Base-by-base conservation (phyloP, 352 stramenopile genomes). In the Pythium sp. region DNA sequence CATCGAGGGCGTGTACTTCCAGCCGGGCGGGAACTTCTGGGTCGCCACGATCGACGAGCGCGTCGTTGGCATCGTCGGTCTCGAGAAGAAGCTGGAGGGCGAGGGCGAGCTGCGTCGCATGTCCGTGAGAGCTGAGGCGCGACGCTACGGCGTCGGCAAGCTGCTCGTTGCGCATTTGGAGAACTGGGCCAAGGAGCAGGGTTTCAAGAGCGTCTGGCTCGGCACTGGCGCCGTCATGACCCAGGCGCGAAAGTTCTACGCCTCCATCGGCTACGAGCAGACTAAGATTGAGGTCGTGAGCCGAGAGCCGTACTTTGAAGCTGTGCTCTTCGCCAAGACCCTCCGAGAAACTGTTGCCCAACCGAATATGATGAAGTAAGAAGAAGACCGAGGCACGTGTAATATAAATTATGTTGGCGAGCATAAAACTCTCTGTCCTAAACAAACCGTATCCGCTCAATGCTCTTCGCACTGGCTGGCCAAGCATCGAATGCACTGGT, bases 1-100 rank as follows among this genome's bases (percentile, higher is more conserved):
- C 36, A 62, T 81, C 30, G 34, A 81, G 43, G 57, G 58, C 65
- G 77, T 69, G 36, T 84, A 84, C 71, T 70, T 79, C 20, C 24
- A 28, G 3, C 58, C 65, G 1, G 77, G 77, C 0, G 77, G 77
- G 34, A 77, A 79, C 58, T 84, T 84, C 65, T 84, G 77, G 77
- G 77, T 84, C 18, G 62, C 62, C 12, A 68, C 53, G 22, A 57
- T 55, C 22, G 47, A 66, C 15, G 62, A 60, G 15, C 26, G 57
- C 14, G 30, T 76, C 11, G 62, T 71, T 4, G 73, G 67, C 22
- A 76, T 73, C 36, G 64, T 76, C 9, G 72, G 20, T 3, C 41
- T 76, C 30, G 60, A 79, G 28, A 28, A 36, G 30, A 79, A 74
- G 58, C 34, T 38, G 7, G 43, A 72, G 1, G n/a, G 30, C 26